A percentile compares a stretch with the other conserved stretches of the same genome.
Conservation (phyloP, 352 stramenopile genomes). For the Globisporangium nunn region DNA sequence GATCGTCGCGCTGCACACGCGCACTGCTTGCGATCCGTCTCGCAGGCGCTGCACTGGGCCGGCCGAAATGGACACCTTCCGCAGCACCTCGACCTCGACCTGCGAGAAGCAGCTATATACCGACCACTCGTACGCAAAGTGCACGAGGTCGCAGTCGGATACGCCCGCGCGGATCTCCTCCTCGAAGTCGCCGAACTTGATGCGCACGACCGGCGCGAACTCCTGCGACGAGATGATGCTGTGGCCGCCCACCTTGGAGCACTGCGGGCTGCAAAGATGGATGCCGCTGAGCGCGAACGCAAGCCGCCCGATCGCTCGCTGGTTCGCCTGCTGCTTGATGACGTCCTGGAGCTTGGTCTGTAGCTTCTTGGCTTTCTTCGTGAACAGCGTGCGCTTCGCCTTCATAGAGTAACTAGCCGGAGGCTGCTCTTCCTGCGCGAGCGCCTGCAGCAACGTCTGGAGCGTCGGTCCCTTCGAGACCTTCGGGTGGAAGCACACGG, state of each 20-base stretch:
- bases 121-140: slow-evolving; percentile 22
- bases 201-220: slow-evolving; percentile 17
- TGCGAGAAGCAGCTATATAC: slow-evolving; percentile 22
- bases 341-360: slow-evolving; percentile 4
- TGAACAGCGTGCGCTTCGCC: not conserved
- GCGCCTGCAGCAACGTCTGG: slow-evolving; percentile 5
- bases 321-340: slow-evolving; percentile 2
- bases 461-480: slow-evolving; percentile 12
- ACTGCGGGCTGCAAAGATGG: slow-evolving; percentile 23
- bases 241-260: slow-evolving; percentile 23
- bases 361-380: not conserved
- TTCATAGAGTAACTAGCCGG: no score
- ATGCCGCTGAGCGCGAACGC: slow-evolving; percentile 17
- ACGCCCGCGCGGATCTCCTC: slow-evolving; percentile 16
- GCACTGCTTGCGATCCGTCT: slow-evolving; percentile 6
- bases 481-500: slow-evolving; percentile 13
- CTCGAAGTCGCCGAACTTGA: slow-evolving; percentile 22
- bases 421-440: slow-evolving; percentile 5
- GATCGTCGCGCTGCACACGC: slow-evolving; percentile 11
- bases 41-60: slow-evolving; percentile 9
- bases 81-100: slow-evolving; percentile 21
- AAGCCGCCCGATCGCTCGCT: slow-evolving; percentile 6
- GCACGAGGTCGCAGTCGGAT: slow-evolving; percentile 10
- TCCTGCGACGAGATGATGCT: slow-evolving; percentile 14
- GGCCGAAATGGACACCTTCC: slow-evolving; percentile 6